Conservation (phyloP, 345 rosid genomes). For the Microcos paniculata region DNA sequence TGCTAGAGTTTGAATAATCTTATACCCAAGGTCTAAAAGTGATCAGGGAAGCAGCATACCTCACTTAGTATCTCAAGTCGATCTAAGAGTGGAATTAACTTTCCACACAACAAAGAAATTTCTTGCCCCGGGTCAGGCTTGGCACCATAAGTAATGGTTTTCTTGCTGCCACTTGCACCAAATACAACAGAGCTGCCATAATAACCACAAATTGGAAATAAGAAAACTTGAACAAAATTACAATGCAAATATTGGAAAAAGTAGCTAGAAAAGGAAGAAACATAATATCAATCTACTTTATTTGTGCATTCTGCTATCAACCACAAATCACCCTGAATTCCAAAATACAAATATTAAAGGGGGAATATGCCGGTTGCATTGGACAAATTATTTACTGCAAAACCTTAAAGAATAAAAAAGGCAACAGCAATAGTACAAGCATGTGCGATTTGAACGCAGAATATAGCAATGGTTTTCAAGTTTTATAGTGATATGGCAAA, state of each 20-base stretch:
- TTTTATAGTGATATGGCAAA: too few species aligned
- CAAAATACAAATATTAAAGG: neutral
- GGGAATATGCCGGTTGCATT: neutral
- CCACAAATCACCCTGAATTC: neutral
- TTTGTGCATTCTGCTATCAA: neutral
- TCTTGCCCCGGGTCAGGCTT: constrained; percentile 46
- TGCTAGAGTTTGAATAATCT: neutral
- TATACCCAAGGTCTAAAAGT: neutral
- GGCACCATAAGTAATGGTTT: constrained; percentile 40
- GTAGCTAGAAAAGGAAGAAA: neutral
- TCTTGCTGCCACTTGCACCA: constrained; percentile 29
- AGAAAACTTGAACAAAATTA: neutral
- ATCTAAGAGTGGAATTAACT: constrained; percentile 67
- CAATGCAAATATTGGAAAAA: neutral
- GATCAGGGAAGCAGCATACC: constrained; percentile 43
- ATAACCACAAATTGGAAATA: neutral
- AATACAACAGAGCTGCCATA: constrained; percentile 46
- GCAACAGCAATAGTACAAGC: too few species aligned
- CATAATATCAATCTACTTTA: neutral
- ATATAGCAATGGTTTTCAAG: too few species aligned
- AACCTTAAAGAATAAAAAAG: neutral
- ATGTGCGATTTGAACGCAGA: too few species aligned
- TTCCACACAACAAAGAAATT: constrained; percentile 48
- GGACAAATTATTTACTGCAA: neutral
- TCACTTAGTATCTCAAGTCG: constrained; percentile 77